Base-by-base conservation (phyloP, 2,329 filamentous ascomycete genomes). In the Talaromyces sp. region DNA sequence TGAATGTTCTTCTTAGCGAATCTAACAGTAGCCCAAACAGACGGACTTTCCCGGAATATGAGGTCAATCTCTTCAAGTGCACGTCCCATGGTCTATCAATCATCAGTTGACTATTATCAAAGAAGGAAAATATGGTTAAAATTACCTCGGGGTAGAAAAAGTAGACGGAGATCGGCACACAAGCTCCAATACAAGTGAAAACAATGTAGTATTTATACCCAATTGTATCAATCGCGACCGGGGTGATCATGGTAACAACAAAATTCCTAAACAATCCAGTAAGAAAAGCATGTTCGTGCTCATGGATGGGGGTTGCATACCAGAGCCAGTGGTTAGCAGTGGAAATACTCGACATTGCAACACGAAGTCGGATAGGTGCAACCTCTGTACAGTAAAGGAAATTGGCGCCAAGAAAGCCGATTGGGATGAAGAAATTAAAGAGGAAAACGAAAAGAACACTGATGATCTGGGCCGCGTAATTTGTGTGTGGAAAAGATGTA, bases 101-200 rank as follows among this genome's bases (percentile, higher is more conserved):
- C 22, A 30, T 44, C 7, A 50, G 29, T 22, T 13, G 17, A 8
- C 4, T 24, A 16, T 17, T 36, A 3, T 24, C 20, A 5, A 4
- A 3, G 22, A 3, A 14, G 8, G 42, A 16, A 3, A 11, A n/a
- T 32, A 8, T 17, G n/a, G n/a, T n/a, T 9, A 44, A 32, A 11
- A 22, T 13, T 37, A 51, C 49, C 48, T 54, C 55, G 1, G 52
- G 55, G 40, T 59, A 59, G 4, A 59, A n/a, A 35, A 59, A 57
- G 29, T 59, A 57, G 4, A 59, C 48, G 0, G 49, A 49, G 14
- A 49, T 3, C 3, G 52, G 49, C 11, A 57, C 52, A 17, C 43
- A 52, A 20, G 44, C 37, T 8, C 55, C 55, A 24, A 60, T 57
- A 20, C 47, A 49, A 2, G 55, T 49, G 33, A 45, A 54, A 8